These are phyloP conservation scores for Lentinus brumalis DNA, from an alignment of 768 basidiomycete genomes.

Conservation along the genomic window DNA sequence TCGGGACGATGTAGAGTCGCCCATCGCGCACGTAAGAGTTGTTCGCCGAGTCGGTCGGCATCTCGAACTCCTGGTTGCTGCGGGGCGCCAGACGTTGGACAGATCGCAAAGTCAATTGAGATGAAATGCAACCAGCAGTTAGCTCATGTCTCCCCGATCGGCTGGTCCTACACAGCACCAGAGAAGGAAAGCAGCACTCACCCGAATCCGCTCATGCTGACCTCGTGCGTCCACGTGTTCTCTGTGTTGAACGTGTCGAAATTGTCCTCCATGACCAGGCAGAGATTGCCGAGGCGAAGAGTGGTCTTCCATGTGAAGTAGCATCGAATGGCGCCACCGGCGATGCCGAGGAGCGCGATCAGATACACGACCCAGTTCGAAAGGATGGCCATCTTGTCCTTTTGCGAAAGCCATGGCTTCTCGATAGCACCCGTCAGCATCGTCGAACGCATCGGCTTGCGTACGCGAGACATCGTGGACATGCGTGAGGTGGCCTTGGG, in stretches of 20 bases:
- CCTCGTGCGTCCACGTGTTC: conserved; percentile 69
- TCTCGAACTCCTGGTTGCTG: conserved; percentile 82
- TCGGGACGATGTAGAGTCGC: conserved; percentile 81
- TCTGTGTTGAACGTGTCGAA: conserved; percentile 63
- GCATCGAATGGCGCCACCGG: conserved; percentile 52
- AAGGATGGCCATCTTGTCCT: conserved; percentile 50
- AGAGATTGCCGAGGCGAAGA: conserved; percentile 52
- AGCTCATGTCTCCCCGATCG: background rate
- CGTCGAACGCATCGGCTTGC: conserved; percentile 32
- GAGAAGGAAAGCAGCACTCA: conserved; percentile 35
- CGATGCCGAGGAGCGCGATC: conserved; percentile 57
- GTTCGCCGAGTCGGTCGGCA: conserved; percentile 71
- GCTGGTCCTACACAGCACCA: background rate
- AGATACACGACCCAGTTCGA: conserved; percentile 61
- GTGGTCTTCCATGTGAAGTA: conserved; percentile 60
- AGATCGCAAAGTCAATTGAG: background rate
- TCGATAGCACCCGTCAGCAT: conserved; percentile 34
- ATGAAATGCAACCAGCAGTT: background rate
- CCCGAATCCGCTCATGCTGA: conserved; percentile 85
- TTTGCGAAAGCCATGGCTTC: conserved; percentile 64
- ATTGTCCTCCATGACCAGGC: conserved; percentile 74
- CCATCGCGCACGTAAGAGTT: conserved; percentile 78
- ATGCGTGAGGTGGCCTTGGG: conserved; percentile 11
- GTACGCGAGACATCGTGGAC: conserved; percentile 13
- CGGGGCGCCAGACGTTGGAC: background rate